Base-by-base conservation (phyloP, 2,329 filamentous ascomycete species). In the Fusarium neocosmosporiellum region DNA sequence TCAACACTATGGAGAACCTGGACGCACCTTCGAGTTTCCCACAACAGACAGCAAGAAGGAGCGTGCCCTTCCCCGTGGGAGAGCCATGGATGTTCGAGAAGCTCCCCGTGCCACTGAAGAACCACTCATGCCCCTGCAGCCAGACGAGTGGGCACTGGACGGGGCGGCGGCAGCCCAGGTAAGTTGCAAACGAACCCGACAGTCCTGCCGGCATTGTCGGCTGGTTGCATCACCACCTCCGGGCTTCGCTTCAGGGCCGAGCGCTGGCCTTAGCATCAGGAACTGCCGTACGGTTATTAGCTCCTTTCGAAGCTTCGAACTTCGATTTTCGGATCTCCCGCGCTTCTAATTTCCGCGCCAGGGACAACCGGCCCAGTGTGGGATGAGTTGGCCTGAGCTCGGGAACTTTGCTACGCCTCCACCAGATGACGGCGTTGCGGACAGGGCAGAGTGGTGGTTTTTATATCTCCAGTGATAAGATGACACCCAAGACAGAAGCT, bases 191-290 rank as follows among this genome's bases (percentile, higher is more conserved):
- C 29, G 39, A 60, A 22, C n/a, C n/a, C n/a, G n/a, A n/a, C n/a
- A 31, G 34, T 41, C 31, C 22, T 39, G 39, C 58, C 58, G 29
- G 58, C 29, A 60, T 34, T 41, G 22, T 60, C 39, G 58, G 39
- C 43, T 27, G 37, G 58, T 48, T 60, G 58, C 58, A 46, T 60
- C 39, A 43, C 39, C 33, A 43, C 58, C 39, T 59, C 27, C 54
- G 36, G 36, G 37, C 57, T 39, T 59, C 57, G 36, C 36, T 59
- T 59, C 57, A 27, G 27, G 57, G 13, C 27, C 39, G 58, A 39
- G 20, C 20, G 16, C 20, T 46, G n/a, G 27, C 20, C 20, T 24
- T 59, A 31, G 29, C n/a, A 59, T 33, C 57, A 46, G 24, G 14
- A 59, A 59, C 57, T 39, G 55, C 55, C 34, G 55, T 39, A 39